phyloP scores from a whole-genome alignment of 2,329 filamentous ascomycete genomes.

The Ophioceras dolichostomum region DNA sequence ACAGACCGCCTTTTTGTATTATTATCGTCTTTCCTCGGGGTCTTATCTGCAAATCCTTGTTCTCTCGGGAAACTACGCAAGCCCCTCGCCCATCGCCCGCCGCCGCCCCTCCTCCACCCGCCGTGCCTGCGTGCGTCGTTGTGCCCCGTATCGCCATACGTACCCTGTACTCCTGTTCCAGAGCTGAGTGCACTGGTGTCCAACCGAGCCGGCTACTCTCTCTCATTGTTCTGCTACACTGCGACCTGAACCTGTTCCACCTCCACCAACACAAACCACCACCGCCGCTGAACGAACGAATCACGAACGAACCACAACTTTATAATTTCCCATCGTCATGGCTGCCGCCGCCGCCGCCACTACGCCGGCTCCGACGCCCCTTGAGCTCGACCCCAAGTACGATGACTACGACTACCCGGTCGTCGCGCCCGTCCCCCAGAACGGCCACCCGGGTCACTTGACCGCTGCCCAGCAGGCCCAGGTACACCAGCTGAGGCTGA shows the following conservation, averaged over 20 bases:
- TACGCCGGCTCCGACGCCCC: slow-evolving; percentile 12
- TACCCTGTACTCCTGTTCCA: neutral
- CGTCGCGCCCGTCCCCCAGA: slow-evolving; percentile 53
- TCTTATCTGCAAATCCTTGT: neutral
- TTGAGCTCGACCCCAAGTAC: slow-evolving; percentile 75
- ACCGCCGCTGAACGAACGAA: too few relatives aligned
- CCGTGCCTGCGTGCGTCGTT: too few relatives aligned
- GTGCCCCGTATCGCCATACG: neutral
- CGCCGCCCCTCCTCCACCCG: too few relatives aligned
- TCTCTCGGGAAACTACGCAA: too few relatives aligned
- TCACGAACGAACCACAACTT: too few relatives aligned
- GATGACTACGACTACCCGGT: slow-evolving; percentile 92
- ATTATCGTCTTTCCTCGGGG: too few relatives aligned
- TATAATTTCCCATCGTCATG: slow-evolving; percentile 9
- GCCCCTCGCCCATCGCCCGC: too few relatives aligned
- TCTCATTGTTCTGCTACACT: neutral
- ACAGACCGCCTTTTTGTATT: too few relatives aligned
- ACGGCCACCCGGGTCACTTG: slow-evolving; percentile 80
- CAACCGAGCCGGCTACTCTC: neutral
- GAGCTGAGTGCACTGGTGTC: neutral
- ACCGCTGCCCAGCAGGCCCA: slow-evolving; percentile 80
- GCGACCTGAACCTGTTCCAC: neutral
- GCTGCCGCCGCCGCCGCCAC: slow-evolving; percentile 8
- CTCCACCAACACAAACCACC: slow-evolving; percentile 1
- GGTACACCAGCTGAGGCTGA: slow-evolving; percentile 70